Percentiles rank a stretch among this genome's conserved stretches.
These are phyloP conservation scores for Pelagomonas calceolata DNA, from an alignment of 108 stramenopile genomes.

Conservation along the genomic window DNA sequence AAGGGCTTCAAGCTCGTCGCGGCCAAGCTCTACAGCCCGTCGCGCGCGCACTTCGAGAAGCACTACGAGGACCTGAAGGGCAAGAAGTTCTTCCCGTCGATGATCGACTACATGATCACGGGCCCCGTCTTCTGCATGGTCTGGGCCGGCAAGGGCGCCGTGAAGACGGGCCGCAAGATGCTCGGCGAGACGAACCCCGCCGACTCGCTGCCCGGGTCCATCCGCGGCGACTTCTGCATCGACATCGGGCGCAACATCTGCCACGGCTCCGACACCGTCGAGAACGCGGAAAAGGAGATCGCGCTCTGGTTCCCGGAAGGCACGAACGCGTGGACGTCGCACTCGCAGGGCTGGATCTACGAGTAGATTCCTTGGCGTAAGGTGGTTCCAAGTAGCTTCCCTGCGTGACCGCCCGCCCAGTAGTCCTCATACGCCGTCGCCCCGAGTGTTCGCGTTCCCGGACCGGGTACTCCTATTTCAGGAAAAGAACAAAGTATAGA, in stretches of 20 bases:
- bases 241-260: conserved; percentile 77
- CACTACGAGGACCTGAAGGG: conserved; percentile 85
- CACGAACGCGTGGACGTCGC: conserved; percentile 51
- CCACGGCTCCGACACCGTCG: conserved; percentile 85
- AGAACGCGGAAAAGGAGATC: conserved; percentile 87
- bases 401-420: too few species aligned
- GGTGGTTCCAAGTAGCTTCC: too few species aligned
- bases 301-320: conserved; percentile 92
- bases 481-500: too few species aligned
- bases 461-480: too few species aligned
- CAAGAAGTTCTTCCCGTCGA: conserved; percentile 93
- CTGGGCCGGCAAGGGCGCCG: conserved; percentile 70
- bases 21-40: conserved; percentile 78
- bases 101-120: conserved; percentile 86
- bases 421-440: too few species aligned
- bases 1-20: conserved; percentile 93
- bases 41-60: conserved; percentile 71
- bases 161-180: conserved; percentile 81
- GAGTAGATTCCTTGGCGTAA: conserved; percentile 40
- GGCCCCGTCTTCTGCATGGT: conserved; percentile 91
- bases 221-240: conserved; percentile 95
- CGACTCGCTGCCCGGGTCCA: conserved; percentile 85
- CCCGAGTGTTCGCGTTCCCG: too few species aligned
- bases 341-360: conserved; percentile 59
- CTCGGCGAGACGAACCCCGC: conserved; percentile 94